Evolutionary conservation across 352 stramenopile species (phyloP), one percentile per base, ranked within the genome.

Genomic region (Pythium myriotylum): DNA sequence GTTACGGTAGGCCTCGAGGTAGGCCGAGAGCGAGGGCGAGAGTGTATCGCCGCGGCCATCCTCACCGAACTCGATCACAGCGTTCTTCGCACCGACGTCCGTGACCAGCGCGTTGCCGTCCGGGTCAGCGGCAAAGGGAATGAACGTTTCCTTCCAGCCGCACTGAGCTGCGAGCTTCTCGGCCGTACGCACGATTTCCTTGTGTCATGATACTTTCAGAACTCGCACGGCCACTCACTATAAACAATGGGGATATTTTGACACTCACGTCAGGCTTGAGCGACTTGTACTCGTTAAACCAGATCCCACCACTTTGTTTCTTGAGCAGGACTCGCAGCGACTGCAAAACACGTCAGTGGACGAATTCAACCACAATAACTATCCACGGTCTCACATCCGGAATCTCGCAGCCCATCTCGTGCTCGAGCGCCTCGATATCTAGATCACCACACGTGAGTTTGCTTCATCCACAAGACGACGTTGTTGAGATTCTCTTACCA

Each of bases 241-340:
- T n/a, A n/a, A n/a, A n/a, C n/a, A n/a, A n/a, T n/a, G n/a, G n/a
- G n/a, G n/a, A 32, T 39, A 29, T 33, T 27, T 32, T 14, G 33
- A n/a, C n/a, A n/a, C n/a, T n/a, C n/a, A 59, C 52, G 26, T 89
- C 79, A 4, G 72, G 72, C 4, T 70, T 81, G 6, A 92, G 66
- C 2, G 82, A 88, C 79, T 91, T 70, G 56, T 86, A 95, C 48
- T 91, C 84, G 42, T 95, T 83, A 27, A 95, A 95, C 81, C 81
- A 95, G 26, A 95, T 77, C 6, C 84, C 84, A 2, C 86, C 81
- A 27, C 84, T 92, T 43, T 93, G 86, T 51, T 88, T 89, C 40
- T 73, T 77, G 16, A 93, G 29, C 26, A 94, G 57, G 37, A 71
- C 84, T n/a, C 74, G 79, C 17, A 94, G 49, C 20, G 79, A 70